Base-by-base conservation (phyloP, 306 rosid genomes). In the Cajanus cajan region DNA sequence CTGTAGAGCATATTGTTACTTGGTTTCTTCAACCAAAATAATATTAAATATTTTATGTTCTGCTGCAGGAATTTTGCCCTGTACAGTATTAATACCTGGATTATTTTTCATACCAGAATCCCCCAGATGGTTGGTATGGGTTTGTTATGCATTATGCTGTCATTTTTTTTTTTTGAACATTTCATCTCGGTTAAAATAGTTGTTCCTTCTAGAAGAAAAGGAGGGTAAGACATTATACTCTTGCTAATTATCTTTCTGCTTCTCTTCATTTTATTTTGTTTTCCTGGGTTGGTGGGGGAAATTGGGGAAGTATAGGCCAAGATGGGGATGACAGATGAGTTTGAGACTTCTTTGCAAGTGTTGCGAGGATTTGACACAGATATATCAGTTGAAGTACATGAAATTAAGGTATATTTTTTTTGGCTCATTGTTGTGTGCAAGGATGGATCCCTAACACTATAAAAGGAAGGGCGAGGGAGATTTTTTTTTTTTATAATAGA, bases 101-200 rank as follows among this genome's bases (percentile, higher is more conserved):
- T 80, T 93, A 76, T 93, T 93, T 88, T 93, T 93, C 85, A 84
- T 90, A 67, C 98, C 96, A 41, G 98, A 93, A 83, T 93, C 96
- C 70, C 96, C 98, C 59, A 85, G 98, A 74, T 93, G 96, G 98
- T 90, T 93, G 96, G 98, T 93, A 83, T 84, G 91, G 63, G 71
- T 66, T 52, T 37, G 68, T 58, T 12, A 57, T 69, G 55, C 52
- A 47, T 71, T 74, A 33, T 68, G 37, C 63, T 25, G 34, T 44
- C 72, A 51, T 28, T 28, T 28, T 28, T 28, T 28, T 28, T 54
- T 54, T 47, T 31, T 41, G 18, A 57, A 52, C 71, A 69, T 45
- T 71, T 76, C 51, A 48, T 45, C 75, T 61, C 68, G 39, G 28
- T 48, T 71, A 34, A 52, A 69, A 34, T 21, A 41, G 52, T 21